phyloP scores from a whole-genome alignment of 139 green algal genomes.

The Gonium pectorale region DNA sequence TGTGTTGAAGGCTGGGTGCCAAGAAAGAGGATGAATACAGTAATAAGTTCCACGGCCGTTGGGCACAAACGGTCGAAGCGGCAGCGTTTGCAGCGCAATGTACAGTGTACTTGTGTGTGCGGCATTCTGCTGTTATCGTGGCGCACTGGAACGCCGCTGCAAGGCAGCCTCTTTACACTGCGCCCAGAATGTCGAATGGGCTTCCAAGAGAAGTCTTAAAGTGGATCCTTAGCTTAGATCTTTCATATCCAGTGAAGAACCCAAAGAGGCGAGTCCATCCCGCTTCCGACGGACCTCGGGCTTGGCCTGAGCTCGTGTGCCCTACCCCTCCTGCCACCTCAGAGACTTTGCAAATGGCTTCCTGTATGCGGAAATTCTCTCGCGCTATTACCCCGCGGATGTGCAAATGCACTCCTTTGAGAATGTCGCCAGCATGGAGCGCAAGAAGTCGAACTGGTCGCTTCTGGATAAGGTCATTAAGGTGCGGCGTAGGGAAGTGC shows the following conservation, averaged over 20 bases:
- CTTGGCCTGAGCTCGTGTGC: no score
- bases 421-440: slow-evolving; percentile 73
- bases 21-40: no score
- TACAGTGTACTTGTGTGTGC: no score
- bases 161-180: no score
- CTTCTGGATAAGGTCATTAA: slow-evolving; percentile 80
- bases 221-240: slow-evolving; percentile 72
- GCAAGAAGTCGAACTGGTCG: slow-evolving; percentile 78
- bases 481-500: slow-evolving; percentile 30
- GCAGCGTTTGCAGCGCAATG: no score
- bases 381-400: slow-evolving; percentile 75
- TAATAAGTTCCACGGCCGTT: no score
- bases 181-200: slow-evolving; percentile 5
- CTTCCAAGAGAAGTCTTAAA: slow-evolving; percentile 63
- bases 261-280: slow-evolving; percentile 54
- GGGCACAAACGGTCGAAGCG: no score
- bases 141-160: no score
- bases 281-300: neutral
- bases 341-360: slow-evolving; percentile 79
- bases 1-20: no score
- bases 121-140: no score
- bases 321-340: neutral
- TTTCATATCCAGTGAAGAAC: slow-evolving; percentile 70
- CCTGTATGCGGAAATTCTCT: slow-evolving; percentile 78
- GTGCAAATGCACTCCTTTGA: slow-evolving; percentile 81